A percentile compares a stretch with the other conserved stretches of the same genome.
Evolutionary conservation across 164 flowering plant genomes (phyloP).

Genomic region (Macadamia integrifolia): DNA sequence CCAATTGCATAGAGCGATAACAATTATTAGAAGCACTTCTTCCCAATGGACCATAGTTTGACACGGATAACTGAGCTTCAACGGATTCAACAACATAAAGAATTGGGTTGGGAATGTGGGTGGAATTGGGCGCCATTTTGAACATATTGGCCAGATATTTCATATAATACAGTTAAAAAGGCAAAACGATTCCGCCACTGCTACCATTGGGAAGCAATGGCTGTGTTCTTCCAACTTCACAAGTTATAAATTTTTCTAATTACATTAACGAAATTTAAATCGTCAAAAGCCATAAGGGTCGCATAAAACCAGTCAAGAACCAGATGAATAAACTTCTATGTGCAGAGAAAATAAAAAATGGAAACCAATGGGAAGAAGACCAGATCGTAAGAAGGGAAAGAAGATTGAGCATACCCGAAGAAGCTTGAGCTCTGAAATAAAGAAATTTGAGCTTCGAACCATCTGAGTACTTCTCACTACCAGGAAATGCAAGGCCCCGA

Average conservation of each 20-base stretch:
- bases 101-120: too few species aligned
- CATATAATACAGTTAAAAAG: too few species aligned
- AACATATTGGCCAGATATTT: background rate
- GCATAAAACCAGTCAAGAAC: background rate
- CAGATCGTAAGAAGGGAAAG: too few species aligned
- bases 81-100: background rate
- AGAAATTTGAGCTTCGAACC: conserved; percentile 31
- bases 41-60: background rate
- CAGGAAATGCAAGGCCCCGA: conserved; percentile 23
- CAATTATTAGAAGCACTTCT: background rate
- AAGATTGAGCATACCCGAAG: conserved; percentile 37
- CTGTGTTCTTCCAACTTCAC: background rate
- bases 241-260: too few species aligned
- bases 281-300: too few species aligned
- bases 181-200: background rate
- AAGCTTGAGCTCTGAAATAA: conserved; percentile 41
- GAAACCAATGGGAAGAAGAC: background rate
- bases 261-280: too few species aligned
- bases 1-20: background rate
- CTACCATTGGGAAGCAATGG: background rate
- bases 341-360: too few species aligned
- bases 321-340: background rate
- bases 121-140: background rate
- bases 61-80: background rate
- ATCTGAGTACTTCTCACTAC: conserved; percentile 23